Base-by-base conservation (phyloP, 768 basidiomycete genomes). In the Rossbeevera mucosa region DNA sequence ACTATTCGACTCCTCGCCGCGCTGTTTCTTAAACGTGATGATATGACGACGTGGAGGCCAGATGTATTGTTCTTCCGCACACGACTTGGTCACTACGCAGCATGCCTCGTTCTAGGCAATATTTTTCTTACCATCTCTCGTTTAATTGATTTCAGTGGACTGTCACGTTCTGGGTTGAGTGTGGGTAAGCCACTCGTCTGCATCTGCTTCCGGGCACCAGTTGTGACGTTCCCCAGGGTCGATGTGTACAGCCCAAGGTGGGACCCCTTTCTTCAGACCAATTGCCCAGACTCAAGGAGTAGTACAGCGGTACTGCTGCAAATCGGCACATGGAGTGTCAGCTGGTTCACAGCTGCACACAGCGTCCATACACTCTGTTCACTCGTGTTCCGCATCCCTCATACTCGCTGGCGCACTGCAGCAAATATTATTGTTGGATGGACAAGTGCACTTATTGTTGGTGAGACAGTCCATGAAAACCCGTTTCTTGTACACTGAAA, bases 341-440 rank as follows among this genome's bases (percentile, higher is more conserved):
- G 22, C 6, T 42, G 20, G 41, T 22, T 88, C 65, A 84, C 80
- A 2, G 73, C 77, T 9, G 73, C 76, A 5, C 83, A 86, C 57
- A 82, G 82, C 0, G 59, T 86, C 9, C 87, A 90, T 64, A 81
- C 82, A 0, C 85, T 88, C 72, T 78, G 74, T 56, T 80, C 85
- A 14, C 72, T 89, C 33, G 81, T 84, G 13, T 69, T 89, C 49
- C 75, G 74, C 41, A 72, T 72, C 54, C 76, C 76, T 30, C 80
- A 81, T 54, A 77, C 81, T 7, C 60, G 66, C 13, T 72, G 80
- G 65, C 68, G 80, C 26, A 80, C 76, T 53, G 63, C 68, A 2
- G 63, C 65, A 3, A 65, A 71, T 9, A 76, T 80, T 20, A 46
- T 59, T 13, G 38, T 78, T 40, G 86, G 87, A 44, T 88, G 87